A percentile compares a stretch with the other conserved stretches of the same genome.
Evolutionary conservation across 176 grass and related monocot genomes (phyloP).

Genomic region (Chloris gayana): DNA sequence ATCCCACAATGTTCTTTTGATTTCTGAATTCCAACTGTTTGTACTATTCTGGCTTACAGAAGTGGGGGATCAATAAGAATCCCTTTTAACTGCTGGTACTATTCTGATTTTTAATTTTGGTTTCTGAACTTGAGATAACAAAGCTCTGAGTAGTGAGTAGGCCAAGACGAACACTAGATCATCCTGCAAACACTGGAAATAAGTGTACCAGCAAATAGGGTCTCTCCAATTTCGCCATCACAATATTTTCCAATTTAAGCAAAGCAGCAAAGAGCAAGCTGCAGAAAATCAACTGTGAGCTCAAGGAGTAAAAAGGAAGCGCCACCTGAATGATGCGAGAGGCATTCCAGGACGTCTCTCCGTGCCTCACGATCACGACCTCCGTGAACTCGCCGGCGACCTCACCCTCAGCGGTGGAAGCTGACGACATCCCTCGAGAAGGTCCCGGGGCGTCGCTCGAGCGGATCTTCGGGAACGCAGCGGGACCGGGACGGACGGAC

Average conservation of each 20-base stretch:
- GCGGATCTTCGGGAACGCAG: not conserved
- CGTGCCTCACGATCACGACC: slow-evolving; percentile 51
- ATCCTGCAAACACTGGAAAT: not conserved
- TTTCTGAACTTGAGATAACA: not conserved
- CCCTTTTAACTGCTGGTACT: too few relatives aligned
- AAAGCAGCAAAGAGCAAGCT: not conserved
- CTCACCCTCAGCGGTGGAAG: slow-evolving; percentile 16
- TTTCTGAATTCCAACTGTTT: too few relatives aligned
- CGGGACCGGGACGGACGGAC: not conserved
- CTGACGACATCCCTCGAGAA: slow-evolving; percentile 23
- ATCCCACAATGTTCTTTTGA: not conserved
- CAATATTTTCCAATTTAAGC: not conserved
- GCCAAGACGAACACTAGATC: not conserved
- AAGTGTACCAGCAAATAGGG: not conserved
- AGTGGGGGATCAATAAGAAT: too few relatives aligned
- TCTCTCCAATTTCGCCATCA: not conserved
- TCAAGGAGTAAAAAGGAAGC: not conserved
- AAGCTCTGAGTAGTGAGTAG: too few relatives aligned
- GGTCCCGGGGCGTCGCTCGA: not conserved
- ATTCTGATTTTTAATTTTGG: not conserved
- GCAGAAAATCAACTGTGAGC: too few relatives aligned
- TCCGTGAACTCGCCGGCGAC: slow-evolving; percentile 51
- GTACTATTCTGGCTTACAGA: too few relatives aligned
- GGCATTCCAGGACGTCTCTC: slow-evolving; percentile 82
- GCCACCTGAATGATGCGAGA: slow-evolving; percentile 74